These are phyloP conservation scores for Sugiyamaella xylanicola DNA, from an alignment of 1,139 yeast genomes.

Conservation along the genomic window DNA sequence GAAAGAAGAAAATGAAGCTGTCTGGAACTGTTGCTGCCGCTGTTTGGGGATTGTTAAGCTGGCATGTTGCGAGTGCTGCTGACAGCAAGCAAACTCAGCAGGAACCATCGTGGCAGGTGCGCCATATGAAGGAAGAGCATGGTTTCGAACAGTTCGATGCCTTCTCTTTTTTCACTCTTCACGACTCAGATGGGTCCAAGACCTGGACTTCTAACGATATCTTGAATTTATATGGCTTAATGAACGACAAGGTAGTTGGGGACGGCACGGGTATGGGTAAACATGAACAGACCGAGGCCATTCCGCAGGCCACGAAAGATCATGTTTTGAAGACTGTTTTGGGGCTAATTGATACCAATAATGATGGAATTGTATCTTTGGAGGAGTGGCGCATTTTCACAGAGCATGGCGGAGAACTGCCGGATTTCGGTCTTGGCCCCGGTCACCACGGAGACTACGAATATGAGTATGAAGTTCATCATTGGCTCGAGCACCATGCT, in stretches of 20 bases:
- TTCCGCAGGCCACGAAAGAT: slow-evolving; percentile 58
- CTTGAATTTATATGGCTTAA: slow-evolving; percentile 75
- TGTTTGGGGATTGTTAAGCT: no score
- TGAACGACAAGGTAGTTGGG: slow-evolving; percentile 73
- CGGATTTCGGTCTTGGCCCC: slow-evolving; percentile 93
- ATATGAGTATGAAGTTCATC: slow-evolving; percentile 89
- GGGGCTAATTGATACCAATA: slow-evolving; percentile 61
- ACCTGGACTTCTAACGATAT: slow-evolving; percentile 59
- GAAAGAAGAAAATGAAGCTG: no score
- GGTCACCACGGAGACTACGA: slow-evolving; percentile 97
- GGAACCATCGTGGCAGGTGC: slow-evolving; percentile 41
- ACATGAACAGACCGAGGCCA: slow-evolving; percentile 62
- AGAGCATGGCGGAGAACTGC: slow-evolving; percentile 67
- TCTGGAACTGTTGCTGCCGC: no score
- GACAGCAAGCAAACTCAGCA: background rate
- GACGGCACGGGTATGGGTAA: slow-evolving; percentile 90
- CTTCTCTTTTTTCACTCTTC: slow-evolving; percentile 75
- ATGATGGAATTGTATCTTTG: slow-evolving; percentile 64
- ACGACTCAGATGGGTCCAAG: slow-evolving; percentile 60
- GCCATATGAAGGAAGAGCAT: slow-evolving; percentile 91
- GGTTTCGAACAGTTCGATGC: slow-evolving; percentile 73
- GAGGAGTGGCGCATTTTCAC: slow-evolving; percentile 75
- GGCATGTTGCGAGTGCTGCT: no score
- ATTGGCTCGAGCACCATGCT: slow-evolving; percentile 86
- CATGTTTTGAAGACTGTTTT: slow-evolving; percentile 60